Evolutionary conservation across 208 protist species (phyloP), one percentile per base, ranked within the genome.

Genomic region (Novymonas esmeraldas): DNA sequence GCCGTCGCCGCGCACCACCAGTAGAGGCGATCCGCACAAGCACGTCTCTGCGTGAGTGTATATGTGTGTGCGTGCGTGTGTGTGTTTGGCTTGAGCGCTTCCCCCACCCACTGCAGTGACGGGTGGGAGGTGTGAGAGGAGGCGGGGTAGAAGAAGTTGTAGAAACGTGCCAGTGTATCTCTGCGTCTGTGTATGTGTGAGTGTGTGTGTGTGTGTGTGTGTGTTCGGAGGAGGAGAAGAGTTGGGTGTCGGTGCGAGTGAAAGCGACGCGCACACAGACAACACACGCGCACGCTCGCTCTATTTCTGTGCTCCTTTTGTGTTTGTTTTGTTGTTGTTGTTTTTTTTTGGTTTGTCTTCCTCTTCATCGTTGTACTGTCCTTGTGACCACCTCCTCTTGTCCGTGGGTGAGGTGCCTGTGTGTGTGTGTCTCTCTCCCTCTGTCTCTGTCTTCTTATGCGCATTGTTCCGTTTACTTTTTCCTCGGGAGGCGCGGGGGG

Each of bases 151-250:
- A 42, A 29, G 13, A n/a, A 41, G 3, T 33, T 67, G 44, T 67
- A 34, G 54, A 28, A 7, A 18, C 66, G 9, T 59, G 22, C 3
- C 18, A n/a, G 41, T 67, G 26, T 66, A 29, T 66, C 22, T 59
- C 3, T 60, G 49, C 51, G 31, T 2, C 11, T 26, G 29, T 56
- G 41, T 34, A 36, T 29, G 6, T 42, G 36, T 41, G 7, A 14
- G 36, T 41, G 36, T 48, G 9, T 57, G 45, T 57, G 22, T 57
- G n/a, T 66, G 41, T 58, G 14, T 66, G 39, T 63, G 29, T 33
- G 34, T 39, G 16, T 59, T 34, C 31, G 57, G 41, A 24, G 31
- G 29, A 39, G 22, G n/a, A 31, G n/a, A 7, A 7, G 9, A 28
- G n/a, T 6, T 7, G 38, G 5, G 45, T 11, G n/a, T 14, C 3